Base-by-base conservation (phyloP, 257 asterid species). In the Striga asiatica region DNA sequence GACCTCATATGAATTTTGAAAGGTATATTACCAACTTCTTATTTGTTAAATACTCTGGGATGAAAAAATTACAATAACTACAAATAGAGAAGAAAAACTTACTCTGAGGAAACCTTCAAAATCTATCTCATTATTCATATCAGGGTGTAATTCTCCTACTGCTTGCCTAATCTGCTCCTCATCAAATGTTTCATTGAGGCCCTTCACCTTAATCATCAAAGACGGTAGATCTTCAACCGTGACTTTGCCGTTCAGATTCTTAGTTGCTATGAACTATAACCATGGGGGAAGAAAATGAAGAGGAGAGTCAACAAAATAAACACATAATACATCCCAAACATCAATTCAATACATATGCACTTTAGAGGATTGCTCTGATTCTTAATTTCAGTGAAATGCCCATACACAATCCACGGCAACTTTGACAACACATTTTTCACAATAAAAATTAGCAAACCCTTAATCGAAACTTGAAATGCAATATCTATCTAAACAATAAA, bases 101-200 rank as follows among this genome's bases (percentile, higher is more conserved):
- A 91, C 98, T 89, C 76, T 81, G 68, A 92, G 94, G 68, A 92
- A 92, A 61, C 84, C 94, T 81, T 92, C 97, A 51, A 92, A 92
- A 62, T 82, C 97, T 49, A 88, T 73, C 84, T 92, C 97, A 28
- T 50, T 56, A 24, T 61, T 73, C 68, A 65, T 38, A 29, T 81
- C 88, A 48, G 81, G 66, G 67, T 70, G 61, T 4, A 81, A 66
- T 60, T 84, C 89, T 23, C 56, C 81, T 72, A 88, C 56, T 50
- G 61, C 64, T 60, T 28, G 66, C 64, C 68, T 76, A 70, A 84
- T 84, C 74, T 78, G 89, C 57, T 82, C 97, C 78, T 78, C 97
- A 10, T 70, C 74, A 54, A 71, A 65, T 72, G 56, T 43, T 28
- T 71, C 88, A 51, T 56, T 71, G 37, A 79, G 71, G 46, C 85